Base-by-base conservation (phyloP, 495 filamentous ascomycete species). In the Amorphotheca resinae region DNA sequence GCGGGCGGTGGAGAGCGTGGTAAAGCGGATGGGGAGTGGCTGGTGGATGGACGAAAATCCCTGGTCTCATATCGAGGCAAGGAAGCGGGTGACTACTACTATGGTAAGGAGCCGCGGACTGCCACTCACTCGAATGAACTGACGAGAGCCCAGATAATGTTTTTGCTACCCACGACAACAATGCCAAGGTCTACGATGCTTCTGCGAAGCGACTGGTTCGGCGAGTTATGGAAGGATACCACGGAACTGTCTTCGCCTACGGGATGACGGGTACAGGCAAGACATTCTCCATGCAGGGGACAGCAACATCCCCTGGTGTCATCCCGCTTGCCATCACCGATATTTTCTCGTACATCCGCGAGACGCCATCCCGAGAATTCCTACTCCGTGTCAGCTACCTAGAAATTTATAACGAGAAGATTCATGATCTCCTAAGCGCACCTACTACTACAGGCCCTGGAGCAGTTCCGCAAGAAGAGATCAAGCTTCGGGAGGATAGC, bases 201-300 rank as follows among this genome's bases (percentile, higher is more conserved):
- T 84, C 73, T 23, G 91, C 93, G 17, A 96, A 96, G 64, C 82
- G 91, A 23, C 68, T 98, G 23, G 91, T 98, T 20, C 80, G 91
- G 50, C 74, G 91, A 48, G 91, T 98, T 15, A 98, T 98, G 91
- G 89, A 98, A 67, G 91, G 91, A 22, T 98, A 96, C 54, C 89
- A 96, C 58, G 91, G 88, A 42, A 98, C 91, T 1, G 91, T 98
- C 12, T 98, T 98, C 55, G 91, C 91, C 15, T 98, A 98, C 62
- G 91, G 91, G 55, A 95, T 96, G 93, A 98, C 91, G 17, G 91
- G 91, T 31, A 98, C 91, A 2, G 91, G 91, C 33, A 98, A 98
- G 61, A 98, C 91, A 8, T 98, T 95, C 52, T 95, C 88, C 34
- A 98, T 98, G 91, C 91, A 98, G 62, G 91, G 91, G 45, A 98